Evolutionary conservation across 169 alveolate genomes (phyloP).

Genomic region (Plasmodium falciparum): DNA sequence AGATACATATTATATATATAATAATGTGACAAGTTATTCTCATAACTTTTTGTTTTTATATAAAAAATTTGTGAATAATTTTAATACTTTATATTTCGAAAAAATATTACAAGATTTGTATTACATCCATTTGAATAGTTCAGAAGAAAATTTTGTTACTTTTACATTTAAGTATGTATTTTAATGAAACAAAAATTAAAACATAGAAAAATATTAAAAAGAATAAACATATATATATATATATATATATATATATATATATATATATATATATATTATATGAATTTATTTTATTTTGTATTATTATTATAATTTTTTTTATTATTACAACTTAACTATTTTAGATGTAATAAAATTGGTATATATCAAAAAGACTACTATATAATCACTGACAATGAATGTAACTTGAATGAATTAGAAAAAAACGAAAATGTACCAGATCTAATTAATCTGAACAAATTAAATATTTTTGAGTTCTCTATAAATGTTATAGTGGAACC

Average conservation of each 20-base stretch:
- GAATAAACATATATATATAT: too few species aligned
- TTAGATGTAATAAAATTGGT: constrained; percentile 63
- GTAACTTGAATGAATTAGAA: constrained; percentile 41
- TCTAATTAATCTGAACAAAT: constrained; percentile 13
- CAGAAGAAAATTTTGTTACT: constrained; percentile 37
- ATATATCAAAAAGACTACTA: constrained; percentile 45
- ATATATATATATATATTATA: neutral
- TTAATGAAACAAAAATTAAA: neutral
- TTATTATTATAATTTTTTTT: neutral
- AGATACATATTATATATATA: constrained; percentile 34
- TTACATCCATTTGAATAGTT: constrained; percentile 34
- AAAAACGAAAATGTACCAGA: constrained; percentile 16
- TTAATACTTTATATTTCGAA: constrained; percentile 62
- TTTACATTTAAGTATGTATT: constrained; percentile 47
- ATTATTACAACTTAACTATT: neutral
- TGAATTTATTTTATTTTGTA: neutral
- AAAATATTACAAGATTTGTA: constrained; percentile 58
- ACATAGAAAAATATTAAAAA: too few species aligned
- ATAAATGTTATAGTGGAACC: constrained; percentile 69
- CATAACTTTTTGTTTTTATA: constrained; percentile 58
- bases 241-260: neutral
- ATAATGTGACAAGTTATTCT: constrained; percentile 58
- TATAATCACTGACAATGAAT: constrained; percentile 56
- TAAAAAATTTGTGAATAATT: constrained; percentile 23
- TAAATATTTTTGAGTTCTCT: constrained; percentile 53